These are phyloP conservation scores for Debaryomyces fabryi DNA, from an alignment of 1,139 yeast genomes.

Conservation along the genomic window DNA sequence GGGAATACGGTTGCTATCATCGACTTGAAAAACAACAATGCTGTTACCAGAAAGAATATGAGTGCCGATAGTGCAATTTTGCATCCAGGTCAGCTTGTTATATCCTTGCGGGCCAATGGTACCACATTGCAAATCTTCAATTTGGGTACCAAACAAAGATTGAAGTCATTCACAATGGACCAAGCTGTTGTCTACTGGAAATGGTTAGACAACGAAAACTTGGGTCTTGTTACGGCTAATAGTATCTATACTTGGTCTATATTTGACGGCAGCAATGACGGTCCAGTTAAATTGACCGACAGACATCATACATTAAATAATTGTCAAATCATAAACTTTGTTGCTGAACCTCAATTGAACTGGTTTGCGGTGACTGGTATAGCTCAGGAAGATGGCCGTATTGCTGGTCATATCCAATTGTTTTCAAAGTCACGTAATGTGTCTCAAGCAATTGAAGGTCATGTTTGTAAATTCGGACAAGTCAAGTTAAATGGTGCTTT, in stretches of 20 bases:
- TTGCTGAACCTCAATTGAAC: slow-evolving; percentile 75
- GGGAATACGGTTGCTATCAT: slow-evolving; percentile 93
- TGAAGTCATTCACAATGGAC: slow-evolving; percentile 82
- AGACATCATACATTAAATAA: slow-evolving; percentile 81
- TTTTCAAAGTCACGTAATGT: slow-evolving; percentile 86
- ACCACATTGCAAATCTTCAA: slow-evolving; percentile 94
- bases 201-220: slow-evolving; percentile 74
- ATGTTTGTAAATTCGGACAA: slow-evolving; percentile 87
- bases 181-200: slow-evolving; percentile 96
- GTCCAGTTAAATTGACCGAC: slow-evolving; percentile 78
- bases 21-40: slow-evolving; percentile 74
- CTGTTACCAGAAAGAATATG: slow-evolving; percentile 86
- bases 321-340: slow-evolving; percentile 89
- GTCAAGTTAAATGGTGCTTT: slow-evolving; percentile 74
- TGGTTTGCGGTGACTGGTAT: slow-evolving; percentile 98
- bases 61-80: slow-evolving; percentile 96
- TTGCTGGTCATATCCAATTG: slow-evolving; percentile 95
- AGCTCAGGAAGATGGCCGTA: slow-evolving; percentile 91
- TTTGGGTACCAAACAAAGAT: slow-evolving; percentile 81
- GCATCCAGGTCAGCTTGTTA: slow-evolving; percentile 88
- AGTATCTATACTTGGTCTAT: slow-evolving; percentile 81
- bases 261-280: slow-evolving; percentile 75
- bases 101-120: slow-evolving; percentile 94
- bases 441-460: slow-evolving; percentile 98
- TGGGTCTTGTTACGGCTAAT: slow-evolving; percentile 84